A percentile compares a stretch with the other conserved stretches of the same genome.
These are phyloP conservation scores for Zelonia costaricensis DNA, from an alignment of 208 protist genomes.

Conservation along the genomic window DNA sequence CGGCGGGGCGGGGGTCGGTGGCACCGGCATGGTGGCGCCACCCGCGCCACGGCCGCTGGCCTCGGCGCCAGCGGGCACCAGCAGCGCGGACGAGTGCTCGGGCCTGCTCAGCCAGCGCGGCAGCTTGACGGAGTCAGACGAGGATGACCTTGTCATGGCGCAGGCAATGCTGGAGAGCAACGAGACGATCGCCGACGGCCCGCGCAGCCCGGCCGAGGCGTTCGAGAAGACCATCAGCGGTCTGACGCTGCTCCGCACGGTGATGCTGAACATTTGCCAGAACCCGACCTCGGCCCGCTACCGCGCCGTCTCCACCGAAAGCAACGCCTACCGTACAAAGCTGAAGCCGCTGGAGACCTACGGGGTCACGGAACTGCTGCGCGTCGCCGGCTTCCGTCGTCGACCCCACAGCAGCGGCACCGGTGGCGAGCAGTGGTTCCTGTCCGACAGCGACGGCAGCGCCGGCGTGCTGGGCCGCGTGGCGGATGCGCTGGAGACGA, in stretches of 20 bases:
- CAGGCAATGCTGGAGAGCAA: slow-evolving; percentile 74
- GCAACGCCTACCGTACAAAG: slow-evolving; percentile 62
- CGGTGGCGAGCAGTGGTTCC: slow-evolving; percentile 55
- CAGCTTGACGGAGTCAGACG: slow-evolving; percentile 50
- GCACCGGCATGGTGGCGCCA: background rate
- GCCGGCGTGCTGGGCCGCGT: slow-evolving; percentile 47
- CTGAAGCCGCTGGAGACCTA: slow-evolving; percentile 64
- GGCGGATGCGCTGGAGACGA: slow-evolving; percentile 32
- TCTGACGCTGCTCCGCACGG: slow-evolving; percentile 39
- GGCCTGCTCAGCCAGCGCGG: slow-evolving; percentile 33
- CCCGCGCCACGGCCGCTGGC: background rate
- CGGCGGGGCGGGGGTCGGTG: background rate
- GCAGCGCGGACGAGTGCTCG: slow-evolving; percentile 7
- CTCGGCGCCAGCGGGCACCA: background rate
- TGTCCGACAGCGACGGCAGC: slow-evolving; percentile 60
- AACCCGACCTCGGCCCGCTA: slow-evolving; percentile 63
- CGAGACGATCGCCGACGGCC: slow-evolving; percentile 43
- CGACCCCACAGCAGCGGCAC: slow-evolving; percentile 35
- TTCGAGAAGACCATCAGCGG: slow-evolving; percentile 44
- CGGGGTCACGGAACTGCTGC: slow-evolving; percentile 56
- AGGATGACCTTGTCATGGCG: slow-evolving; percentile 62
- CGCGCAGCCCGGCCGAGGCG: slow-evolving; percentile 28
- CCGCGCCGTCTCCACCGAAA: slow-evolving; percentile 50
- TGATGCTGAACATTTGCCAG: slow-evolving; percentile 54
- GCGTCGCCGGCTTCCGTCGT: slow-evolving; percentile 62